phyloP scores from a whole-genome alignment of 495 filamentous ascomycete species.

The Articulospora tetracladia region DNA sequence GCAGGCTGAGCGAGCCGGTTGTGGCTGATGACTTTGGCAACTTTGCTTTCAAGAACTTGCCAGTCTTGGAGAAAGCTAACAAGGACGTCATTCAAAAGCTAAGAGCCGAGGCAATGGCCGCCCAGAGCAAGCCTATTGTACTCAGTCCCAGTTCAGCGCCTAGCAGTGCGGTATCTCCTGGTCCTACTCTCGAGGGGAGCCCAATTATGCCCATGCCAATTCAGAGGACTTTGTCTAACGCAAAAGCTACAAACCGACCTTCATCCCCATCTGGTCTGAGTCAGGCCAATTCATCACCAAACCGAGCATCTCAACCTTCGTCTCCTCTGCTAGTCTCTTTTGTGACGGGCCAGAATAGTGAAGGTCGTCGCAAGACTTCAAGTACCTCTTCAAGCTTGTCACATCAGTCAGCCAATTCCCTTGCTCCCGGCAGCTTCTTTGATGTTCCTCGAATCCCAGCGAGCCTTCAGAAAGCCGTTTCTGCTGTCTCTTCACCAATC shows the following conservation, averaged over 20 bases:
- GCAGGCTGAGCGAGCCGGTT: constrained; percentile 87
- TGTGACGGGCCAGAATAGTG: constrained; percentile 68
- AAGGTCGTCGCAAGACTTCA: constrained; percentile 60
- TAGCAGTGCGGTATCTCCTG: constrained; percentile 35
- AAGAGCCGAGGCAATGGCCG: constrained; percentile 78
- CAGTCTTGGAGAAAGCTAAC: constrained; percentile 95
- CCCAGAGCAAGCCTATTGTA: constrained; percentile 45
- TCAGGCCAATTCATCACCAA: constrained; percentile 82
- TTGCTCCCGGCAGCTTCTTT: constrained; percentile 72
- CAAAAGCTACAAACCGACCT: constrained; percentile 70
- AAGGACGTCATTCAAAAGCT: constrained; percentile 98
- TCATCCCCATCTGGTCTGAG: constrained; percentile 78
- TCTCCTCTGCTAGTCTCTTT: constrained; percentile 93
- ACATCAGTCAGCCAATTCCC: constrained; percentile 66
- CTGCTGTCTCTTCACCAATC: constrained; percentile 70
- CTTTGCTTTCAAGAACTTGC: constrained; percentile 96
- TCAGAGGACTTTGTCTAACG: constrained; percentile 76
- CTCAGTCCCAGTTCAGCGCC: constrained; percentile 35
- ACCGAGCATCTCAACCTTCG: constrained; percentile 84
- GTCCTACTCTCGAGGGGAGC: constrained; percentile 76
- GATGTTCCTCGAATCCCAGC: constrained; percentile 62
- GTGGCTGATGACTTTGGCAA: constrained; percentile 89
- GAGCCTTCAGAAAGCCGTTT: constrained; percentile 53
- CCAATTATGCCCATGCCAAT: constrained; percentile 76
- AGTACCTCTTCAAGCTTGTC: constrained; percentile 83